A percentile compares a stretch with the other conserved stretches of the same genome.
Conservation (phyloP, 805 yeast species). For the Ogataea haglerorum region DNA sequence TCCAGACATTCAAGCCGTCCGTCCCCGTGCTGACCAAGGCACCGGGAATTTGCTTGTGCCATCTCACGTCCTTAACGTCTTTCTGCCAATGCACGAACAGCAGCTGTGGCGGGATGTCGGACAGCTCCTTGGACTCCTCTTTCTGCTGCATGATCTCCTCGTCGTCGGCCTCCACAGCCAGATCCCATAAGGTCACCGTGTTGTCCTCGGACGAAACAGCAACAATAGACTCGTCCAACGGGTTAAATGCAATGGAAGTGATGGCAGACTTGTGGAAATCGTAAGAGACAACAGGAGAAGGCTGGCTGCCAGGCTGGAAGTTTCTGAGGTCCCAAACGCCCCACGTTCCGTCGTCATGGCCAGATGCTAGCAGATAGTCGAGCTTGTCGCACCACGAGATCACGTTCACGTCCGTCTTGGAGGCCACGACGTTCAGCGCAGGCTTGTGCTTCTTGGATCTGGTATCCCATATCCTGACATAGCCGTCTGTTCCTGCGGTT, state of each 20-base stretch:
- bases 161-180: slow-evolving; percentile 97
- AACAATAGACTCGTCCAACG: slow-evolving; percentile 89
- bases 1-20: slow-evolving; percentile 93
- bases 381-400: slow-evolving; percentile 92
- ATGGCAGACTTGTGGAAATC: slow-evolving; percentile 93
- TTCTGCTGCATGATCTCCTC: slow-evolving; percentile 90
- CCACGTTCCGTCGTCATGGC: slow-evolving; percentile 97
- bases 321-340: slow-evolving; percentile 96
- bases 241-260: slow-evolving; percentile 92
- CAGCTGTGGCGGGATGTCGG: slow-evolving; percentile 91
- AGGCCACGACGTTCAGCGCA: slow-evolving; percentile 78
- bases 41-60: slow-evolving; percentile 98
- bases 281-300: slow-evolving; percentile 88
- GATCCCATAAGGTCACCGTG: slow-evolving; percentile 96
- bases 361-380: slow-evolving; percentile 84
- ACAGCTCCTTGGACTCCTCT: slow-evolving; percentile 71
- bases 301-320: slow-evolving; percentile 56
- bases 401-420: slow-evolving; percentile 84
- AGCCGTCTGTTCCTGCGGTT: slow-evolving; percentile 90
- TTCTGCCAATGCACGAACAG: slow-evolving; percentile 97
- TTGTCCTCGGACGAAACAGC: slow-evolving; percentile 97
- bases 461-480: slow-evolving; percentile 93
- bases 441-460: slow-evolving; percentile 90
- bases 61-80: slow-evolving; percentile 95
- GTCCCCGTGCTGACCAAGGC: slow-evolving; percentile 91